Percentiles rank a stretch among this genome's conserved stretches.
Conservation (phyloP, 345 rosid species). For the Pistacia atlantica region DNA sequence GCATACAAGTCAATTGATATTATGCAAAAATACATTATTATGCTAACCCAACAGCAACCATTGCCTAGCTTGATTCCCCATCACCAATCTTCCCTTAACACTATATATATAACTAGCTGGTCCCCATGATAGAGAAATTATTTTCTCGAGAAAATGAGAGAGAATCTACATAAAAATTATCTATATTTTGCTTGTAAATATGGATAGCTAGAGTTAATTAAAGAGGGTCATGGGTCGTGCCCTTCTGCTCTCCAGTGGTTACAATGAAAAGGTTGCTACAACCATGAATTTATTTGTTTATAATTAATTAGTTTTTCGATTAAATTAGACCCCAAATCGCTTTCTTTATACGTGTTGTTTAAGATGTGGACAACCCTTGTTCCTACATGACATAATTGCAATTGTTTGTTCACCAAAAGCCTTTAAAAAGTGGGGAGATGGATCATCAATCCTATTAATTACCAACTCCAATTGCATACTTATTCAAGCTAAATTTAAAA, state of each 20-base stretch:
- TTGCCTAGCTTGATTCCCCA: constrained; percentile 17
- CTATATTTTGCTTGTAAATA: constrained; percentile 3
- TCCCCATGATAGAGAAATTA: constrained; percentile 36
- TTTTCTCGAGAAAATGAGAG: not conserved
- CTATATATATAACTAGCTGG: constrained; percentile 13
- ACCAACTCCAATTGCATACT: constrained; percentile 2
- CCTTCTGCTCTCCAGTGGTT: constrained; percentile 15
- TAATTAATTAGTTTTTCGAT: not conserved
- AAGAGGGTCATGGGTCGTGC: constrained; percentile 13
- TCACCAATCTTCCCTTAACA: not conserved
- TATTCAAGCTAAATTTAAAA: not conserved
- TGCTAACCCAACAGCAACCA: constrained; percentile 15
- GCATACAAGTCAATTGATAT: not conserved
- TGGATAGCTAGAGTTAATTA: constrained; percentile 15
- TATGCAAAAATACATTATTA: not conserved
- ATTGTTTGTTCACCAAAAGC: constrained; percentile 4
- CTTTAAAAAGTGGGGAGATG: not conserved
- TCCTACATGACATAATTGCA: not conserved
- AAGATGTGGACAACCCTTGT: not conserved
- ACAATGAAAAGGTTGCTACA: constrained; percentile 21
- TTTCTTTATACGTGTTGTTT: constrained; percentile 19
- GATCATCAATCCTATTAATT: not conserved
- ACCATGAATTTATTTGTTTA: not conserved
- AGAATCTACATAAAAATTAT: not conserved
- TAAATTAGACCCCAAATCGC: constrained; percentile 14